These are phyloP conservation scores for Hemisphaericaspora xylanilytica DNA, from an alignment of 1,139 yeast genomes.

Conservation along the genomic window DNA sequence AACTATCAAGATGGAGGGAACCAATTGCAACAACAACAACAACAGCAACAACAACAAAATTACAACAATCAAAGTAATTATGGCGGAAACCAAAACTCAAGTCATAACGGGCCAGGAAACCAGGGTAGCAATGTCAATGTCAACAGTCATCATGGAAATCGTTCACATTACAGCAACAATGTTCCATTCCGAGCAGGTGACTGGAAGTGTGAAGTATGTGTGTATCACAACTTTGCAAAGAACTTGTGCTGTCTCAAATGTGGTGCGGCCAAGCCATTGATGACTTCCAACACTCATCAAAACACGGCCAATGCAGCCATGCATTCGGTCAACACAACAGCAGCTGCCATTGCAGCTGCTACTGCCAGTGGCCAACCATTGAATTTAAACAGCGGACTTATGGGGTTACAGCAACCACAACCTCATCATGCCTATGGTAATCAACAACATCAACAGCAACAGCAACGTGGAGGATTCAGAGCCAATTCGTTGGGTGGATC, in stretches of 20 bases:
- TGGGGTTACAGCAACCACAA: slow-evolving; percentile 32
- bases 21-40: slow-evolving; percentile 5
- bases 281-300: slow-evolving; percentile 27
- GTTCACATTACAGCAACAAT: slow-evolving; percentile 16
- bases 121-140: slow-evolving; percentile 9
- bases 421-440: slow-evolving; percentile 21
- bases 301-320: slow-evolving; percentile 17
- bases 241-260: slow-evolving; percentile 84
- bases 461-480: slow-evolving; percentile 6
- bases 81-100: not conserved
- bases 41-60: slow-evolving; percentile 9
- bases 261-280: slow-evolving; percentile 69
- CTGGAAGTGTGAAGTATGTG: slow-evolving; percentile 90
- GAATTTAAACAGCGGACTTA: slow-evolving; percentile 28
- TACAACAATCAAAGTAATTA: slow-evolving; percentile 2
- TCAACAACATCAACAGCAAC: slow-evolving; percentile 10
- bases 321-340: slow-evolving; percentile 45
- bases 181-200: slow-evolving; percentile 97
- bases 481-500: slow-evolving; percentile 7
- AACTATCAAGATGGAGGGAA: slow-evolving; percentile 1
- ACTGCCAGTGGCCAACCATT: slow-evolving; percentile 52
- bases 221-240: slow-evolving; percentile 91
- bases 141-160: slow-evolving; percentile 11
- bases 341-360: slow-evolving; percentile 53
- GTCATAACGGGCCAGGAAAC: slow-evolving; percentile 2